A percentile compares a stretch with the other conserved stretches of the same genome.
Evolutionary conservation across 164 flowering plant species (phyloP).

Genomic region (Berberis thunbergii): DNA sequence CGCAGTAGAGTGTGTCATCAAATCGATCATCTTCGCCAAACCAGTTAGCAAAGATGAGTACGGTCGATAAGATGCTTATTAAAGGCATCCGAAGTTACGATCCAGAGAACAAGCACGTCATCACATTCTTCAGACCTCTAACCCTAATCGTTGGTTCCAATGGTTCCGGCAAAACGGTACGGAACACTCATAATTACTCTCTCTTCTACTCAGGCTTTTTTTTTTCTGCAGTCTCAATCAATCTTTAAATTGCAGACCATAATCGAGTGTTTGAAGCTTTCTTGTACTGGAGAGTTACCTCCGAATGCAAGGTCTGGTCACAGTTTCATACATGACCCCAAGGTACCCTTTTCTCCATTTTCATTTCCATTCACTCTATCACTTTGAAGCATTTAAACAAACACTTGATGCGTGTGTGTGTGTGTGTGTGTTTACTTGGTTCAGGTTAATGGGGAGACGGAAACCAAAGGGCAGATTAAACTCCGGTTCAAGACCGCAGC

Average conservation of each 20-base stretch:
- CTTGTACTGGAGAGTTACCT: slow-evolving; percentile 96
- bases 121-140: slow-evolving; percentile 88
- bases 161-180: slow-evolving; percentile 93
- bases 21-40: too few species aligned
- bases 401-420: neutral
- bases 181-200: neutral
- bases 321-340: slow-evolving; percentile 95
- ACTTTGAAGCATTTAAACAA: neutral
- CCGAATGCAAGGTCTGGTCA: slow-evolving; percentile 97
- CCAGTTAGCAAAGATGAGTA: slow-evolving; percentile 53
- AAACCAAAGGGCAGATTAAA: slow-evolving; percentile 93
- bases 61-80: slow-evolving; percentile 95
- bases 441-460: slow-evolving; percentile 97
- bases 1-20: too few species aligned
- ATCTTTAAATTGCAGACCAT: slow-evolving; percentile 47
- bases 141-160: slow-evolving; percentile 96
- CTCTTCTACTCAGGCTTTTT: neutral
- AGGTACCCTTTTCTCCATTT: slow-evolving; percentile 33
- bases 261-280: slow-evolving; percentile 91
- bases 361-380: slow-evolving; percentile 2
- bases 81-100: slow-evolving; percentile 97
- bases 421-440: slow-evolving; percentile 3
- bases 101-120: slow-evolving; percentile 91
- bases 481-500: slow-evolving; percentile 93
- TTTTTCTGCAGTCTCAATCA: neutral